These are phyloP conservation scores for Fraxinus velutina DNA, from an alignment of 305 asterid genomes.

Conservation along the genomic window DNA sequence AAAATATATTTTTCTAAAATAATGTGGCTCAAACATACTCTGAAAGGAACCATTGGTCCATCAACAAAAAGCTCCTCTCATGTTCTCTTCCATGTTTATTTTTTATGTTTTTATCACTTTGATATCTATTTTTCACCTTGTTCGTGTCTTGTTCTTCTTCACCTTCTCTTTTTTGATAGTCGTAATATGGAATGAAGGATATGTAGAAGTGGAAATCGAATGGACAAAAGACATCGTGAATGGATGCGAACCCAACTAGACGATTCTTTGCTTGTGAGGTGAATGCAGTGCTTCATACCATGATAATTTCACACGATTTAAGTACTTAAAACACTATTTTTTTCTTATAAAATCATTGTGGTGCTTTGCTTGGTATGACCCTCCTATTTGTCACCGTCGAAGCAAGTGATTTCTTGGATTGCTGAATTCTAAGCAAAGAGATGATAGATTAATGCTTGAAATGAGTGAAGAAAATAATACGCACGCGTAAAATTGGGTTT, in stretches of 20 bases:
- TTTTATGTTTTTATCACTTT: too few species aligned
- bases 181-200: not conserved
- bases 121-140: not conserved
- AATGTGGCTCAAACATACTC: too few species aligned
- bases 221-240: not conserved
- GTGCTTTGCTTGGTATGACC: not conserved
- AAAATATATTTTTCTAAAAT: too few species aligned
- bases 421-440: not conserved
- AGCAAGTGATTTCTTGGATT: not conserved
- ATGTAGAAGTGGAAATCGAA: not conserved
- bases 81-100: not conserved
- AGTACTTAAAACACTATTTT: not conserved
- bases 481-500: not conserved
- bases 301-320: not conserved
- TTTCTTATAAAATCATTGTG: not conserved
- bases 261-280: not conserved
- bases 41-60: not conserved
- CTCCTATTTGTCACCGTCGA: not conserved
- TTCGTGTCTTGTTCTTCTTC: not conserved
- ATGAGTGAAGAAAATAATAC: not conserved
- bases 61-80: not conserved
- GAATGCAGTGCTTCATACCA: not conserved
- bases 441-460: not conserved
- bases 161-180: not conserved
- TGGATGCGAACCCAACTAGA: not conserved